Base-by-base conservation (phyloP, 495 filamentous ascomycete species). In the Penicillium mononematosum region DNA sequence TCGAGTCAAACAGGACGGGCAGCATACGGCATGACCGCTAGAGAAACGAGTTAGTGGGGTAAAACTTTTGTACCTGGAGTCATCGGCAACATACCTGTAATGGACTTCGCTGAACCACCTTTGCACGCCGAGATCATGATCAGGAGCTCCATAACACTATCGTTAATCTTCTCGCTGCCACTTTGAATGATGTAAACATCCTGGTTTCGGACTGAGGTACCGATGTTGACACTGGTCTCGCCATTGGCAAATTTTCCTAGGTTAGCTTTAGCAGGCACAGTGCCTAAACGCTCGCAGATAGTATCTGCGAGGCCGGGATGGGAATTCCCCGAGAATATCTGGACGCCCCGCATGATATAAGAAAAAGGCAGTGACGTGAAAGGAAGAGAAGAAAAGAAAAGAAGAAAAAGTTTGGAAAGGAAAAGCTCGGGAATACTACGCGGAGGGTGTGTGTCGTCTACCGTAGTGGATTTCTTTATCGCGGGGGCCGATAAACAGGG, bases 101-200 rank as follows among this genome's bases (percentile, higher is more conserved):
- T 92, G 62, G 93, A 96, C 78, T 92, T 96, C 50, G 95, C 90
- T 41, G 95, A 98, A 55, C 92, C 93, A 68, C 94, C 91, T 70
- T 96, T 98, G 81, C 94, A 98, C 50, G 94, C 94, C 56, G 91
- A 93, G 65, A 98, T 96, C 88, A 98, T 92, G 73, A 98, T 97
- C 65, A 98, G 84, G 56, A 98, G 81, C 80, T 98, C 94, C 89
- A 98, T 96, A 66, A 98, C 89, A 60, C 89, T 93, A 75, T 98
- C 95, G 75, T 98, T 98, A 81, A 96, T 95, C 83, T 89, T 92
- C 65, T 83, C 80, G 73, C 95, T 97, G 52, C 94, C 94, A 62
- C 93, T 97, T 81, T 98, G 94, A 17, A 98, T 88, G 67, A 98
- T 92, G 75, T 98, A 98, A 55, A 98, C 92, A 83, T 98, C 92